Conservation (phyloP, 1,284 basidiomycete genomes). For the Austropuccinia psidii region DNA sequence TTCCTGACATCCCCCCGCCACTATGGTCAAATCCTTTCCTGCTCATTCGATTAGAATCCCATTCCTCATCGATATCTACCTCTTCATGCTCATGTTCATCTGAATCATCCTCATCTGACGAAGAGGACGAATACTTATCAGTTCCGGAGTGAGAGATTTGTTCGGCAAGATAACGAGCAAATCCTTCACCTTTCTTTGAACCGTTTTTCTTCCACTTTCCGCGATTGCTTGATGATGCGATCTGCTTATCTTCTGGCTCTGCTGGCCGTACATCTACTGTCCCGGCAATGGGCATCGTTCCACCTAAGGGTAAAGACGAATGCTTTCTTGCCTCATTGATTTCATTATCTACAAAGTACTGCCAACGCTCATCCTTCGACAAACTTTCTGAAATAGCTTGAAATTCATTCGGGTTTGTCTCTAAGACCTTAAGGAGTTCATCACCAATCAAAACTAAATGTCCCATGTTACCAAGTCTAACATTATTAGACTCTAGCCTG, state of each 20-base stretch:
- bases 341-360: constrained; percentile 71
- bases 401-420: constrained; percentile 77
- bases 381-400: constrained; percentile 58
- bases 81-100: constrained; percentile 36
- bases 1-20: neutral
- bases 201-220: constrained; percentile 39
- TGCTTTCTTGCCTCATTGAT: constrained; percentile 76
- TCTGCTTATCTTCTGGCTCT: neutral
- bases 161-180: constrained; percentile 63
- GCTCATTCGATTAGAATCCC: constrained; percentile 12
- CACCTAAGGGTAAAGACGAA: constrained; percentile 71
- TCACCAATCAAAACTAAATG: constrained; percentile 89
- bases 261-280: constrained; percentile 44
- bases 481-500: constrained; percentile 52
- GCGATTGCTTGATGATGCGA: neutral
- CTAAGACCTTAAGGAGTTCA: constrained; percentile 73
- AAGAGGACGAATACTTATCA: constrained; percentile 40
- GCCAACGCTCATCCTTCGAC: constrained; percentile 73
- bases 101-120: constrained; percentile 42
- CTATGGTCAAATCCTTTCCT: neutral
- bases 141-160: constrained; percentile 56
- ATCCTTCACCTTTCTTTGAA: constrained; percentile 50
- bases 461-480: constrained; percentile 90
- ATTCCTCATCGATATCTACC: neutral
- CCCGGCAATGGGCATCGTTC: constrained; percentile 51